phyloP scores from a whole-genome alignment of 2,329 filamentous ascomycete species.

The Colletotrichum incanum region DNA sequence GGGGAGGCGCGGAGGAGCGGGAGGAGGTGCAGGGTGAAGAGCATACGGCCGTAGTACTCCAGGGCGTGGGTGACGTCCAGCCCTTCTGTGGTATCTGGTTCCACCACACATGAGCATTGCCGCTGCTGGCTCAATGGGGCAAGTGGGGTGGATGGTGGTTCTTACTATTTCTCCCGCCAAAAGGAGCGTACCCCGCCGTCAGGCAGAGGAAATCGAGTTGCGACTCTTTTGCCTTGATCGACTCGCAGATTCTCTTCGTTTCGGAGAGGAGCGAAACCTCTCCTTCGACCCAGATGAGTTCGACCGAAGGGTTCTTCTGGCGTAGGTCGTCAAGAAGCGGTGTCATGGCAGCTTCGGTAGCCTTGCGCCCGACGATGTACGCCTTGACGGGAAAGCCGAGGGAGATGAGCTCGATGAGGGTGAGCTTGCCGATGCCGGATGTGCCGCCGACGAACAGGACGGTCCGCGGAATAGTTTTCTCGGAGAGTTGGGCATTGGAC shows the following conservation, averaged over 20 bases:
- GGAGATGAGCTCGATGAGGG: constrained; percentile 54
- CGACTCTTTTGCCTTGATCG: constrained; percentile 56
- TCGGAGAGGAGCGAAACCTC: constrained; percentile 63
- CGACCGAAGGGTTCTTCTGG: constrained; percentile 55
- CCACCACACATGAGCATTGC: not conserved
- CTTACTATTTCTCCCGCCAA: constrained; percentile 50
- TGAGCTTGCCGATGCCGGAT: constrained; percentile 62
- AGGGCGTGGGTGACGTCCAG: constrained; percentile 58
- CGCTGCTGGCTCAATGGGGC: not conserved
- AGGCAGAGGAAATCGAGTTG: constrained; percentile 62
- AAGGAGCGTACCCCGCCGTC: constrained; percentile 60
- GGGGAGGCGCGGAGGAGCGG: constrained; percentile 52
- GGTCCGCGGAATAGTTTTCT: constrained; percentile 54
- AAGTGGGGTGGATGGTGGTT: not conserved
- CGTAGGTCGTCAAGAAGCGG: constrained; percentile 56
- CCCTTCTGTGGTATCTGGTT: constrained; percentile 58
- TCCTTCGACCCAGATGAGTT: constrained; percentile 60
- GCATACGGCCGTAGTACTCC: constrained; percentile 61
- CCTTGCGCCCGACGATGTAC: constrained; percentile 61
- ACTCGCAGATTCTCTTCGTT: constrained; percentile 55
- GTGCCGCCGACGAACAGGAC: constrained; percentile 64
- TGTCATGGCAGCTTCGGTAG: constrained; percentile 50
- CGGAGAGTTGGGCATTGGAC: constrained; percentile 59
- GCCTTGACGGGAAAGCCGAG: constrained; percentile 54
- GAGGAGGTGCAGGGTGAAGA: constrained; percentile 58